These are phyloP conservation scores for Saksenaea oblongispora DNA, from an alignment of 371 early-diverging fungal genomes.

Conservation along the genomic window DNA sequence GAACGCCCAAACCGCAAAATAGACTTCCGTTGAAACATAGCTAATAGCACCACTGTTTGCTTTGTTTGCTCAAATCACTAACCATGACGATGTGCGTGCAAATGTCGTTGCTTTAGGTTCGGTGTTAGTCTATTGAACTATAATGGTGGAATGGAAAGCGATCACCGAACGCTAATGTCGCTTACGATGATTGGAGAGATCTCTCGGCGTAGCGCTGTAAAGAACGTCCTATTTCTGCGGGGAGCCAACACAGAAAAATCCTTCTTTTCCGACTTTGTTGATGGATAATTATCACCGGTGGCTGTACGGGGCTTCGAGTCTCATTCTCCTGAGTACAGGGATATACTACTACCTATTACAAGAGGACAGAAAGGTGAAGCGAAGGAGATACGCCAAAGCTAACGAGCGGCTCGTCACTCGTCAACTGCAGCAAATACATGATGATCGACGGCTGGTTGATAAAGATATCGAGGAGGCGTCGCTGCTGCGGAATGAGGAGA, in stretches of 20 bases:
- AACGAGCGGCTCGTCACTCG: constrained; percentile 22
- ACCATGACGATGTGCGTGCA: too few relatives aligned
- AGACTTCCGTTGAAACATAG: too few relatives aligned
- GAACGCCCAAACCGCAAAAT: too few relatives aligned
- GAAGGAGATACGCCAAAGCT: constrained; percentile 21
- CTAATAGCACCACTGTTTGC: too few relatives aligned
- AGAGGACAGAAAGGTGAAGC: constrained; percentile 34
- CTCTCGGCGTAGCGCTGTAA: not conserved
- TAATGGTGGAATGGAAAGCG: too few relatives aligned
- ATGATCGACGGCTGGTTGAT: constrained; percentile 21
- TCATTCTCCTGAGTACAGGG: not conserved
- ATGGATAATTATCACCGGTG: not conserved
- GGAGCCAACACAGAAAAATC: not conserved
- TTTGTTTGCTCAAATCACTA: too few relatives aligned
- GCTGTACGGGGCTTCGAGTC: not conserved
- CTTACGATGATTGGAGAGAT: not conserved
- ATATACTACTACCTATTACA: constrained; percentile 27
- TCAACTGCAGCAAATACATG: constrained; percentile 27
- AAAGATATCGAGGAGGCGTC: constrained; percentile 9
- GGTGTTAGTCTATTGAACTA: too few relatives aligned
- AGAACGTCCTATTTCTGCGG: not conserved
- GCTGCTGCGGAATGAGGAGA: not conserved
- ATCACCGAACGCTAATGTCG: too few relatives aligned
- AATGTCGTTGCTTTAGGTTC: too few relatives aligned
- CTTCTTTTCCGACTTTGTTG: not conserved